These are phyloP conservation scores for Paramecium caudatum DNA, from an alignment of 73 alveolate genomes.

Conservation along the genomic window DNA sequence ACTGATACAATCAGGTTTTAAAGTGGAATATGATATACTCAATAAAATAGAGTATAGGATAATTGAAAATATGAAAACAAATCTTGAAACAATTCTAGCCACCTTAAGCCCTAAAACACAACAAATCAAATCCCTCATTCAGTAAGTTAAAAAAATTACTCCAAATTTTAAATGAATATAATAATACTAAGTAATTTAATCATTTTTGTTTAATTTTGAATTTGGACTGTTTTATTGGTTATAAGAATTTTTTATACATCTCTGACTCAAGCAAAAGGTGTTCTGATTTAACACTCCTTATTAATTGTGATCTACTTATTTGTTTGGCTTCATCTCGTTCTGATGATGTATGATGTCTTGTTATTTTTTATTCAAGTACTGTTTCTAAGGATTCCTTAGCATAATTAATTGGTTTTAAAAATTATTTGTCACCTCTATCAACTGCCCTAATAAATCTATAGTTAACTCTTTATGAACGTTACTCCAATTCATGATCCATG, in stretches of 20 bases:
- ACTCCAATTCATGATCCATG: neutral
- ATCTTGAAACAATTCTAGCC: neutral
- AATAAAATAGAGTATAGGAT: slow-evolving; percentile 6
- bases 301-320: slow-evolving; percentile 6
- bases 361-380: neutral
- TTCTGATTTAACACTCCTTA: slow-evolving; percentile 28
- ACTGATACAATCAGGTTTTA: slow-evolving; percentile 40
- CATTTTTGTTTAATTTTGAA: slow-evolving; percentile 14
- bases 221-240: slow-evolving; percentile 34
- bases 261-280: slow-evolving; percentile 27
- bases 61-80: neutral
- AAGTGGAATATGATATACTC: slow-evolving; percentile 45
- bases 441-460: neutral
- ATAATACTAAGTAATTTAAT: neutral
- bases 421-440: neutral
- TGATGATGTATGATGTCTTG: slow-evolving; percentile 31
- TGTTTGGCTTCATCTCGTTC: neutral
- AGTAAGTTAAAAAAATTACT: neutral
- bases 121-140: neutral
- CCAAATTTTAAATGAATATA: slow-evolving; percentile 33
- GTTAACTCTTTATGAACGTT: neutral
- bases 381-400: neutral
- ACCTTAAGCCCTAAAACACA: neutral
- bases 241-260: slow-evolving; percentile 1
- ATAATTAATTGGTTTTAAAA: neutral